These are phyloP conservation scores for Paxillus involutus DNA, from an alignment of 768 basidiomycete species.

Conservation along the genomic window DNA sequence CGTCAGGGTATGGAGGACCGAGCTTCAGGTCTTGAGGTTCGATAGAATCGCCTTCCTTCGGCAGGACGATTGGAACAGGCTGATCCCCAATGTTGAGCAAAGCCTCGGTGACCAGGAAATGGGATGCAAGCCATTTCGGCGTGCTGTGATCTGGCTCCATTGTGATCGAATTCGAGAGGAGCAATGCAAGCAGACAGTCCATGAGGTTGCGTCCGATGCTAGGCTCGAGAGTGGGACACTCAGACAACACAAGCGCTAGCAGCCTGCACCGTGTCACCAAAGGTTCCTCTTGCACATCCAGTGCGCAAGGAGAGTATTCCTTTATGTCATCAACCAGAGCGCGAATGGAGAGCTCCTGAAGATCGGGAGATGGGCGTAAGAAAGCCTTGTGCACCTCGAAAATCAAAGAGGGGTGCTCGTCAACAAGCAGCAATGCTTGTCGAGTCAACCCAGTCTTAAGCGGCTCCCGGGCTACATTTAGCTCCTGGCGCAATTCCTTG, in stretches of 20 bases:
- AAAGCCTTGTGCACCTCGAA: constrained; percentile 88
- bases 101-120: constrained; percentile 83
- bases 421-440: constrained; percentile 76
- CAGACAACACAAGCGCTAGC: constrained; percentile 79
- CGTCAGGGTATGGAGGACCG: constrained; percentile 63
- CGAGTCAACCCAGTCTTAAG: constrained; percentile 63
- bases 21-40: constrained; percentile 47
- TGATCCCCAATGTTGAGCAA: constrained; percentile 76
- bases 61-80: constrained; percentile 60
- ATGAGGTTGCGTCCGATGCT: constrained; percentile 59
- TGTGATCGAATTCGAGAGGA: constrained; percentile 55
- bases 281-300: constrained; percentile 72
- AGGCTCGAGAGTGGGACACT: constrained; percentile 61
- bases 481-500: constrained; percentile 63
- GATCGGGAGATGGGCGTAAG: constrained; percentile 56
- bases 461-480: constrained; percentile 66
- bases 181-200: constrained; percentile 65
- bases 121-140: constrained; percentile 87
- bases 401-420: constrained; percentile 83
- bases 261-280: constrained; percentile 83
- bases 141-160: constrained; percentile 51
- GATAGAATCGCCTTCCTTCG: constrained; percentile 70
- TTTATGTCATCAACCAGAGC: constrained; percentile 79
- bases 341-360: constrained; percentile 65
- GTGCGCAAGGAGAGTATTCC: constrained; percentile 59